Evolutionary conservation across 192 early-diverging fungal genomes (phyloP).

Genomic region (Coemansia aciculifera): DNA sequence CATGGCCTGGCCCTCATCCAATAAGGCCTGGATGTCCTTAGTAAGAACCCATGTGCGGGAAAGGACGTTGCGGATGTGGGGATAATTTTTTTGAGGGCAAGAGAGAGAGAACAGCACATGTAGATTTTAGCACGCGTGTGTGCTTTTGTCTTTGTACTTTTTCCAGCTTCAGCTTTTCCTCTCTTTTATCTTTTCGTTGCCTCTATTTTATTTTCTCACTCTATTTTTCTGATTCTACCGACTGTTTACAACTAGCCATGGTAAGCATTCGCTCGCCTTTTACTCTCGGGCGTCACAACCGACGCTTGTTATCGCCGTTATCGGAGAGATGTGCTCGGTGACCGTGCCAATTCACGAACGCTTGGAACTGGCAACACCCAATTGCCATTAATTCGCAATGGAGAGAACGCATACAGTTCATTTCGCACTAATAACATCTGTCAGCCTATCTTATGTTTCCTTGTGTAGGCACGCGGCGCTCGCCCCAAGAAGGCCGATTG

Average conservation of each 20-base stretch:
- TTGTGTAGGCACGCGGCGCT: slow-evolving; percentile 41
- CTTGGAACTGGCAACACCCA: not conserved
- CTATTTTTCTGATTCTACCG: slow-evolving; percentile 16
- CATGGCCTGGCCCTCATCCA: not conserved
- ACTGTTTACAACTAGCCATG: slow-evolving; percentile 19
- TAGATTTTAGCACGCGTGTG: not conserved
- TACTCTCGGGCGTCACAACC: not conserved
- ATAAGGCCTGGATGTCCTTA: not conserved
- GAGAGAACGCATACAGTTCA: not conserved
- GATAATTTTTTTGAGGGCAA: not conserved
- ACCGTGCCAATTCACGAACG: not conserved
- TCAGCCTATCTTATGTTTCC: not conserved
- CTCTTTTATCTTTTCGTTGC: not conserved
- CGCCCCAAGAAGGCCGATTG: slow-evolving; percentile 65
- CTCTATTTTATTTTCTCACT: slow-evolving; percentile 5
- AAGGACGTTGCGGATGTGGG: not conserved
- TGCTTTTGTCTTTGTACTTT: not conserved
- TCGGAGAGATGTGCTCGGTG: slow-evolving; percentile 1
- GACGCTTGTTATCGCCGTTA: not conserved
- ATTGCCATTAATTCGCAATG: not conserved
- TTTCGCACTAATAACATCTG: not conserved
- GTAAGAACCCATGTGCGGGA: not conserved
- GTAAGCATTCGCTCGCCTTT: slow-evolving; percentile 12
- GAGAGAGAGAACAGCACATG: not conserved
- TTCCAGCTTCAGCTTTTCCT: not conserved